Evolutionary conservation across 345 rosid genomes (phyloP).

Genomic region (Tarenaya hassleriana): DNA sequence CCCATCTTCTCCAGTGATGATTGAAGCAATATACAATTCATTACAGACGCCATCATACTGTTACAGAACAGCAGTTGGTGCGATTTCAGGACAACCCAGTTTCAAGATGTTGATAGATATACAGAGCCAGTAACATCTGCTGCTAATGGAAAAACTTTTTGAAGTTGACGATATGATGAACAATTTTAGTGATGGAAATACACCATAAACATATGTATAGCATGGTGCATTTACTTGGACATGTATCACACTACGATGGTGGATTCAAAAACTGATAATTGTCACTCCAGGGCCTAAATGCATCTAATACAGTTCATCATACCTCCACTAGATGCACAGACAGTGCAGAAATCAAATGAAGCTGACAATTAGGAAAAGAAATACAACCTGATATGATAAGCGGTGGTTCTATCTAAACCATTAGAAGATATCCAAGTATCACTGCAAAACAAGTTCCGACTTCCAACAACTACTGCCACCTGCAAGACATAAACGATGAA

Average conservation of each 20-base stretch:
- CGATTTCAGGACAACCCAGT: slow-evolving; percentile 13
- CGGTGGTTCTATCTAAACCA: slow-evolving; percentile 72
- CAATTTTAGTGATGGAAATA: neutral
- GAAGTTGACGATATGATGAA: neutral
- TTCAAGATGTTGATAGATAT: neutral
- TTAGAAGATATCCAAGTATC: slow-evolving; percentile 74
- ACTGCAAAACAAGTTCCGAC: slow-evolving; percentile 78
- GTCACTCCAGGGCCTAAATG: neutral
- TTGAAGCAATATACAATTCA: slow-evolving; percentile 81
- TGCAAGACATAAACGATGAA: slow-evolving; percentile 23
- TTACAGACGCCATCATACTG: slow-evolving; percentile 94
- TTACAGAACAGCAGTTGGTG: slow-evolving; percentile 16
- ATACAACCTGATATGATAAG: slow-evolving; percentile 71
- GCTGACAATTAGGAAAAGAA: slow-evolving; percentile 5
- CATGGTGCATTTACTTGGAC: slow-evolving; percentile 3
- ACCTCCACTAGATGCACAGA: too few species aligned
- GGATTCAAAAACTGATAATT: neutral
- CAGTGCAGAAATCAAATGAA: neutral
- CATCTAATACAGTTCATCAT: neutral
- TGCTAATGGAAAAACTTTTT: slow-evolving; percentile 4
- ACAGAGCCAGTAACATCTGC: neutral
- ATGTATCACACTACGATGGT: neutral
- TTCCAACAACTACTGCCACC: slow-evolving; percentile 92
- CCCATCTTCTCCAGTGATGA: slow-evolving; percentile 79
- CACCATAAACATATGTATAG: neutral